Evolutionary conservation across 2,329 filamentous ascomycete species (phyloP).

Genomic region (Thielaviopsis musarum): DNA sequence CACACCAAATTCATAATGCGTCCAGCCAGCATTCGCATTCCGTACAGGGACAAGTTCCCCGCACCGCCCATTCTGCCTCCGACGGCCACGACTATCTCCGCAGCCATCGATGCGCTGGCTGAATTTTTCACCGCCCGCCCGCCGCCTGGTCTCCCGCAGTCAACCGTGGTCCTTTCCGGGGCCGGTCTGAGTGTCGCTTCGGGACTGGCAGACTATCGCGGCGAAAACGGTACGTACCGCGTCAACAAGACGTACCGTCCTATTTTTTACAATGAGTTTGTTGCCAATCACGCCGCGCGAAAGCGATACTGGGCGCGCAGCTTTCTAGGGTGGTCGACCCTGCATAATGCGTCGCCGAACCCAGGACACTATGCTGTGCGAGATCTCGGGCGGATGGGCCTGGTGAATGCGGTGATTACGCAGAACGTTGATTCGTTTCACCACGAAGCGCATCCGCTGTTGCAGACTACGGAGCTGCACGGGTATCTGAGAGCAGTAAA

Average conservation of each 20-base stretch:
- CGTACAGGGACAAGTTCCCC: slow-evolving; percentile 72
- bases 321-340: slow-evolving; percentile 78
- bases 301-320: slow-evolving; percentile 94
- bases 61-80: slow-evolving; percentile 57
- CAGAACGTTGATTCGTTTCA: slow-evolving; percentile 98
- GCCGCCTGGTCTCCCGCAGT: slow-evolving; percentile 25
- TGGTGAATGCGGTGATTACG: slow-evolving; percentile 65
- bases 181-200: slow-evolving; percentile 89
- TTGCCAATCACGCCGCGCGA: slow-evolving; percentile 61
- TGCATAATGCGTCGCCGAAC: slow-evolving; percentile 68
- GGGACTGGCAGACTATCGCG: slow-evolving; percentile 83
- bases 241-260: slow-evolving; percentile 81
- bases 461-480: slow-evolving; percentile 73
- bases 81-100: slow-evolving; percentile 49
- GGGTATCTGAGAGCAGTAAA: slow-evolving; percentile 71
- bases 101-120: slow-evolving; percentile 60
- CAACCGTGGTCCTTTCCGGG: slow-evolving; percentile 46
- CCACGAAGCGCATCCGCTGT: slow-evolving; percentile 51
- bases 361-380: slow-evolving; percentile 60
- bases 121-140: slow-evolving; percentile 55
- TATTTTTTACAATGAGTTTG: slow-evolving; percentile 86
- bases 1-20: slow-evolving; percentile 30
- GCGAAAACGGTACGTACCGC: slow-evolving; percentile 77
- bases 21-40: slow-evolving; percentile 68
- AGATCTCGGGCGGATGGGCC: slow-evolving; percentile 52